Evolutionary conservation across 2,329 filamentous ascomycete genomes (phyloP).

Genomic region (Orbilia oligospora): DNA sequence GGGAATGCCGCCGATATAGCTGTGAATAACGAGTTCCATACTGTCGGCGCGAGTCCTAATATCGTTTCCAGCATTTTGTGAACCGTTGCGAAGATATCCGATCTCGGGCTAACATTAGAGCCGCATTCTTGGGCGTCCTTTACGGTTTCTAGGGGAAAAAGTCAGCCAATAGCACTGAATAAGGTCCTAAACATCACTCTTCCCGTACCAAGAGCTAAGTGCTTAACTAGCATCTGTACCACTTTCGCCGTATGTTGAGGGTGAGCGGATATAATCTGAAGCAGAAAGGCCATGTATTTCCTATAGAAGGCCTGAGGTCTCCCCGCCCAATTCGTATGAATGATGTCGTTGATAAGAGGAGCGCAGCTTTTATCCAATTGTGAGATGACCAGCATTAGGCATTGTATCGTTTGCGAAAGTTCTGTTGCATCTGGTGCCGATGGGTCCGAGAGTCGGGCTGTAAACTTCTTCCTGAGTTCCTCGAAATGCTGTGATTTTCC

Average conservation of each 20-base stretch:
- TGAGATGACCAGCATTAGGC: constrained; percentile 75
- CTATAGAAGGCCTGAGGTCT: constrained; percentile 77
- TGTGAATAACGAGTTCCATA: constrained; percentile 77
- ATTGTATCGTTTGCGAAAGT: constrained; percentile 69
- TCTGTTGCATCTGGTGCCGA: constrained; percentile 67
- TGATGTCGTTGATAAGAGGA: constrained; percentile 73
- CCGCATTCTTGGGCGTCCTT: constrained; percentile 70
- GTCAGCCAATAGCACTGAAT: constrained; percentile 65
- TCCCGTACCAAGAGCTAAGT: constrained; percentile 75
- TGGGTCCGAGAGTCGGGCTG: constrained; percentile 64
- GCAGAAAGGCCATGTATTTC: constrained; percentile 78
- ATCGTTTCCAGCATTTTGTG: constrained; percentile 83
- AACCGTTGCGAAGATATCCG: constrained; percentile 79
- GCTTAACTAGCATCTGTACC: constrained; percentile 83
- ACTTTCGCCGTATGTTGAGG: constrained; percentile 81
- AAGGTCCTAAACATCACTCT: constrained; percentile 67
- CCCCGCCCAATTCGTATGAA: constrained; percentile 77
- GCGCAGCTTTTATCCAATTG: constrained; percentile 74
- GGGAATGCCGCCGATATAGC: constrained; percentile 75
- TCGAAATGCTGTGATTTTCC: constrained; percentile 54
- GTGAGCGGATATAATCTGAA: constrained; percentile 84
- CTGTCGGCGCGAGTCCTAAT: constrained; percentile 84
- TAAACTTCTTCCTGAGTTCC: constrained; percentile 64
- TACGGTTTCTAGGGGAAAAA: constrained; percentile 67
- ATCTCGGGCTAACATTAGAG: constrained; percentile 73